Evolutionary conservation across 2,329 filamentous ascomycete genomes (phyloP).

Genomic region (Bipolaris cookei): DNA sequence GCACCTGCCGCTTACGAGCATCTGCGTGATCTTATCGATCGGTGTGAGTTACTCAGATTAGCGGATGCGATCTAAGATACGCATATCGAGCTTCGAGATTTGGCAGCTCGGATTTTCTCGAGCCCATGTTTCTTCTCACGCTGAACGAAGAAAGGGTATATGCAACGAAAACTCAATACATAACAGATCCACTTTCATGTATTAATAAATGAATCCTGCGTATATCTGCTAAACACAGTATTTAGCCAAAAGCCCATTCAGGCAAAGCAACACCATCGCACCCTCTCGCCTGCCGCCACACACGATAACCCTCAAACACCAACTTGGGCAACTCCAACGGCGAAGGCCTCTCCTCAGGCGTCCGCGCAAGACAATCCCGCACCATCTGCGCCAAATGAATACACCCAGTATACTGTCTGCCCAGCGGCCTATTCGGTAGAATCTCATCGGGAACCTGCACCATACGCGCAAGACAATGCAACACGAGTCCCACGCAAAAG

Average conservation of each 20-base stretch:
- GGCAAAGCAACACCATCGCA: not conserved
- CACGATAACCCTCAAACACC: slow-evolving; percentile 3
- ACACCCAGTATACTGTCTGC: not conserved
- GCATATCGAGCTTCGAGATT: not conserved
- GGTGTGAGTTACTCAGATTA: not conserved
- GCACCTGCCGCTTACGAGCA: not conserved
- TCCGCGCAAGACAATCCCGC: not conserved
- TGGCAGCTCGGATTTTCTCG: not conserved
- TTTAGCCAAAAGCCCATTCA: slow-evolving; percentile 7
- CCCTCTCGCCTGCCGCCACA: not conserved
- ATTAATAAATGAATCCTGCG: too few relatives aligned
- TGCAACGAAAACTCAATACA: too few relatives aligned
- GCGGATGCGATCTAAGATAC: not conserved
- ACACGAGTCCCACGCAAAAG: slow-evolving; percentile 3
- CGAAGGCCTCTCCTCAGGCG: not conserved
- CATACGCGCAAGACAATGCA: slow-evolving; percentile 13
- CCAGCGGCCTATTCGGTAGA: not conserved
- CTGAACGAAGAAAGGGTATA: too few relatives aligned
- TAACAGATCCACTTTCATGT: too few relatives aligned
- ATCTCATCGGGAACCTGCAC: not conserved
- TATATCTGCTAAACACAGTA: not conserved
- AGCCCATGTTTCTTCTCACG: too few relatives aligned
- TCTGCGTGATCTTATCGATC: not conserved
- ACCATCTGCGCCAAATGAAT: not conserved
- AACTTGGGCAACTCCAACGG: not conserved